phyloP scores from a whole-genome alignment of 139 green algal species.

The Marvania coccoides region DNA sequence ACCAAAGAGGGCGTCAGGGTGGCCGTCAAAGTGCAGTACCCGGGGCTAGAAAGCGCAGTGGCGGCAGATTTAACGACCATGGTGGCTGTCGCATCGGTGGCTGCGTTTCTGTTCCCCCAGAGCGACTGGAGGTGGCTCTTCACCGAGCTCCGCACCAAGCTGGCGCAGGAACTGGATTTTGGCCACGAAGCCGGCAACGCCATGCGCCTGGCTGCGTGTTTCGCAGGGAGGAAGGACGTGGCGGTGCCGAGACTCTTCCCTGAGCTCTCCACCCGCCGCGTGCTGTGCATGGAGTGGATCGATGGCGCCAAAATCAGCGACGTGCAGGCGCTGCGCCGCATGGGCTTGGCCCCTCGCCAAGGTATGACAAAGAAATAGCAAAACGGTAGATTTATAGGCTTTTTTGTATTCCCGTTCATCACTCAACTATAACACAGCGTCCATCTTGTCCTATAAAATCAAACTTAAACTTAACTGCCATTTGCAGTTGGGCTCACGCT shows the following conservation, averaged over 20 bases:
- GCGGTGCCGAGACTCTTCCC: conserved; percentile 37
- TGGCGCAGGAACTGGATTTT: conserved; percentile 81
- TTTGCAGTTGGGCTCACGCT: conserved; percentile 72
- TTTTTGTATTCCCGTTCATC: no score
- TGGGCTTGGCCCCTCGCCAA: neutral
- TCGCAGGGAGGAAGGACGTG: conserved; percentile 24
- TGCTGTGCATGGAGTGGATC: conserved; percentile 76
- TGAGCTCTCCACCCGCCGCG: conserved; percentile 36
- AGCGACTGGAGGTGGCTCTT: conserved; percentile 56
- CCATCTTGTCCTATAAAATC: no score
- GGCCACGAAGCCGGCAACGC: conserved; percentile 54
- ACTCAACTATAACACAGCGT: no score
- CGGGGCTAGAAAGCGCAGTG: conserved; percentile 47
- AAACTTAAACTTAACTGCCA: no score
- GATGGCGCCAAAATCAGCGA: conserved; percentile 52
- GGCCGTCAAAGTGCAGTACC: conserved; percentile 77
- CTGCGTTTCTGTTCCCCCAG: conserved; percentile 44
- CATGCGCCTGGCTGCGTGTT: conserved; percentile 23
- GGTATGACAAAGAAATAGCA: no score
- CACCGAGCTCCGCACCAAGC: conserved; percentile 54
- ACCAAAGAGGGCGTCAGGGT: conserved; percentile 47
- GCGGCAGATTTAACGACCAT: conserved; percentile 64
- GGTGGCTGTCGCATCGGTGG: conserved; percentile 24
- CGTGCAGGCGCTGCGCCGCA: conserved; percentile 21
- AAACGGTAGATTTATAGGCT: no score